Conservation (phyloP, 1,284 basidiomycete genomes). For the Microstroma glucosiphilum region DNA sequence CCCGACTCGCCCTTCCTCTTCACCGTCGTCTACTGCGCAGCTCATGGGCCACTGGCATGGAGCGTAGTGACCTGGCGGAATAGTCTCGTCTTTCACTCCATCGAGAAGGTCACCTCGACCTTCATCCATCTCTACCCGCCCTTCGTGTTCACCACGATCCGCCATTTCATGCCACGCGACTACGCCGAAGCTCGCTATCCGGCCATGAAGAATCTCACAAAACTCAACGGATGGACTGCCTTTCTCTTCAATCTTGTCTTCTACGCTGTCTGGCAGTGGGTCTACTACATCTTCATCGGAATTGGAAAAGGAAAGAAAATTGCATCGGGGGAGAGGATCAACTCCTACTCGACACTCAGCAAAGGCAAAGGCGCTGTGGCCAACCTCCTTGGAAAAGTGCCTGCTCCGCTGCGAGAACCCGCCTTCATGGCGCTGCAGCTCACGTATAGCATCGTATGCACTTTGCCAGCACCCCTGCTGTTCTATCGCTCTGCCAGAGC, state of each 20-base stretch:
- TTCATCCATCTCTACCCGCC: conserved; percentile 87
- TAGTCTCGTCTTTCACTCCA: conserved; percentile 72
- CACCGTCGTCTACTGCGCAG: conserved; percentile 36
- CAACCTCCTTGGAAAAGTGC: conserved; percentile 32
- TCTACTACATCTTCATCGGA: conserved; percentile 55
- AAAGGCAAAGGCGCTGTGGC: conserved; percentile 39
- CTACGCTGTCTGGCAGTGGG: conserved; percentile 79
- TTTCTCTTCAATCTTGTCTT: conserved; percentile 52
- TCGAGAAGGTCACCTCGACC: conserved; percentile 74
- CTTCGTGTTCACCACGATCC: conserved; percentile 53
- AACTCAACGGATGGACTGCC: conserved; percentile 61
- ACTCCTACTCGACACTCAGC: conserved; percentile 32
- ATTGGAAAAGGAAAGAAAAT: conserved; percentile 27
- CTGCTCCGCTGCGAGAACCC: conserved; percentile 23
- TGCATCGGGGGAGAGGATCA: conserved; percentile 36
- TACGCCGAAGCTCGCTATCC: conserved; percentile 68
- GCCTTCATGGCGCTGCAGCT: conserved; percentile 31
- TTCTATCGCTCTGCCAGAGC: conserved; percentile 70
- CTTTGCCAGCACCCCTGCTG: conserved; percentile 73
- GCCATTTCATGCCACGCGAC: conserved; percentile 67
- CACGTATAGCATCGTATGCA: conserved; percentile 80
- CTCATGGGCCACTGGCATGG: conserved; percentile 68
- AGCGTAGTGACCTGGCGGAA: conserved; percentile 95
- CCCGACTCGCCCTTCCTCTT: conserved; percentile 34
- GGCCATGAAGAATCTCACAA: conserved; percentile 63